Evolutionary conservation across 1,284 basidiomycete genomes (phyloP), one percentile per base, ranked within the genome.

Genomic region (Leccinum pachyderme): DNA sequence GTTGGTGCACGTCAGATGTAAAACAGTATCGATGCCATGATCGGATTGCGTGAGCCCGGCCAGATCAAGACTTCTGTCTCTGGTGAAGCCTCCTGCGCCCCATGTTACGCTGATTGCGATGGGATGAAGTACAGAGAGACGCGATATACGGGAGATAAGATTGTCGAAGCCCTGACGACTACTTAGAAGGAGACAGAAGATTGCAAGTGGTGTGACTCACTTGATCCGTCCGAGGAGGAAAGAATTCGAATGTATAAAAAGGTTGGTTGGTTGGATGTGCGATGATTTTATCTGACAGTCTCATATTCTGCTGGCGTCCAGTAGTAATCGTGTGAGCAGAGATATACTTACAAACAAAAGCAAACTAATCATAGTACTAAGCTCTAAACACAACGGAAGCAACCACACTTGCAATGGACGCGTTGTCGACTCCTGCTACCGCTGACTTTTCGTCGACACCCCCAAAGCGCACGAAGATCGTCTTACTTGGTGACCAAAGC

Each of bases 1-100:
- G 72, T 99, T 99, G 22, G 97, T 99, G 76, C 97, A 99, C 15
- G 97, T 99, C 61, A 99, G 72, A 77, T 99, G 97, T 64, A 99
- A 76, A 58, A 98, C 84, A 0, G 93, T 93, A 67, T 95, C 90
- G 47, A 92, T 73, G 4, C 81, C 81, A 70, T 89, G 84, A 51
- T 91, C 86, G 7, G 77, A 73, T 69, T 91, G 83, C 52, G 85
- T 82, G 63, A 90, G 69, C 54, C 83, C 78, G 0, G 91, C 92
- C 3, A 99, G 82, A 63, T 96, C 94, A 49, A 99, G 77, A 66
- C 87, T 93, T 48, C 90, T 82, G 32, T 95, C 91, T 59, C 86
- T 91, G 0, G 97, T 99, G 7, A 87, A 86, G 0, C 97, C 95
- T n/a, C 95, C 94, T 0, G 95, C 94, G 49, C 95, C 95, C 95